Base-by-base conservation (phyloP, 1,139 yeast species). In the Eremothecium coryli region DNA sequence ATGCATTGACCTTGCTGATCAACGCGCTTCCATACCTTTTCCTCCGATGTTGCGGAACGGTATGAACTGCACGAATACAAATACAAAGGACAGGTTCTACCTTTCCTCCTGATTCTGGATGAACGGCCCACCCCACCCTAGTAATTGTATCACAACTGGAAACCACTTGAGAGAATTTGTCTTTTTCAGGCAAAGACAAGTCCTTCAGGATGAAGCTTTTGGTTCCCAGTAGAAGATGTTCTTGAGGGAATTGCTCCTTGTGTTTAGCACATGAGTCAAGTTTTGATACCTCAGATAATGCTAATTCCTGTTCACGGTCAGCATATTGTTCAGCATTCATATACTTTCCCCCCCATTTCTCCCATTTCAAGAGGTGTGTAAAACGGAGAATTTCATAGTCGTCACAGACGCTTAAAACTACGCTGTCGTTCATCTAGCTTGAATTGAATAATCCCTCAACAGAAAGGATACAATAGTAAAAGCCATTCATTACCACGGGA, bases 41-140 rank as follows among this genome's bases (percentile, higher is more conserved):
- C 15, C 79, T 76, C 38, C 93, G 66, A 48, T 66, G 57, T 34
- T 67, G 62, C 6, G 66, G 64, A 21, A 71, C 66, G 1, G 88
- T 78, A 54, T 62, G 80, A 0, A 80, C 86, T 10, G 76, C 76
- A 14, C 85, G 84, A 38, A 78, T 62, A 40, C 80, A 70, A 3
- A 72, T 72, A 39, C 69, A 58, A n/a, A 66, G 50, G 6, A 71
- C 60, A 3, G 58, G 57, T 14, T 46, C 44, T 17, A 53, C 37
- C 10, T 42, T 45, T 2, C 57, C 58, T 5, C 43, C 32, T 4
- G 24, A 22, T 3, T 36, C 40, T 1, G 54, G 50, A 8, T 35
- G 27, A n/a, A 54, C 45, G 21, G 51, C 50, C 45, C 62, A 58
- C 0, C 68, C 70, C 3, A 62, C 61, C 33, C 76, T 61, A 38